phyloP scores from a whole-genome alignment of 1,284 basidiomycete species.

The Testicularia cyperi region DNA sequence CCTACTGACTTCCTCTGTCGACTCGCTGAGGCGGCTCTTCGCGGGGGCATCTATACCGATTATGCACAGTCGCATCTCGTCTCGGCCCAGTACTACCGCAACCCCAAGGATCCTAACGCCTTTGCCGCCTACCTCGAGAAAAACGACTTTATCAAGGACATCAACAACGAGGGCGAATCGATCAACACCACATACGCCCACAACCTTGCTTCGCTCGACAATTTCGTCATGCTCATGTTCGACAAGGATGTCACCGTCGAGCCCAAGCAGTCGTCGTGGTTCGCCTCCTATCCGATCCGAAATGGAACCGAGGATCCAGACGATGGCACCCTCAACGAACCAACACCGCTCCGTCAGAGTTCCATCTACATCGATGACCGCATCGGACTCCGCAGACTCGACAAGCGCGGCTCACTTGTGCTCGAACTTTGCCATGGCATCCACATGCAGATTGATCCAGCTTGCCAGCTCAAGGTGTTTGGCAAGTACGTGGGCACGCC shows the following conservation, averaged over 20 bases:
- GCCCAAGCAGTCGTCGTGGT: constrained; percentile 55
- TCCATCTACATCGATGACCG: constrained; percentile 81
- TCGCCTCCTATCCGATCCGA: constrained; percentile 46
- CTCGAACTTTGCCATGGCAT: constrained; percentile 50
- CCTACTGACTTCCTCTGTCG: constrained; percentile 66
- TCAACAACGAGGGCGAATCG: constrained; percentile 58
- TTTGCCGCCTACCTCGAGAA: constrained; percentile 71
- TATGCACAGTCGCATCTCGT: constrained; percentile 55
- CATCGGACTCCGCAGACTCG: constrained; percentile 78
- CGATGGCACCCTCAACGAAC: constrained; percentile 13
- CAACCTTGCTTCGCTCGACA: constrained; percentile 49
- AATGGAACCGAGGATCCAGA: constrained; percentile 15
- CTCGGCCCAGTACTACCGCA: constrained; percentile 90
- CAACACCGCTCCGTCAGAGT: constrained; percentile 73
- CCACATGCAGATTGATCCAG: constrained; percentile 55
- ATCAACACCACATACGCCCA: constrained; percentile 51
- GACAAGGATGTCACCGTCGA: constrained; percentile 52
- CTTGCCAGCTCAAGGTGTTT: constrained; percentile 52
- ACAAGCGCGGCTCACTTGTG: constrained; percentile 67
- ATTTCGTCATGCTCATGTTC: constrained; percentile 60
- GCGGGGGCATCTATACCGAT: constrained; percentile 73
- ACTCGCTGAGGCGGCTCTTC: constrained; percentile 72
- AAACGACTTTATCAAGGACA: constrained; percentile 65
- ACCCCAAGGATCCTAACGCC: constrained; percentile 67
- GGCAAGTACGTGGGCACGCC: constrained; percentile 52